Base-by-base conservation (phyloP, 2,329 filamentous ascomycete species). In the Hymenotorrendiella dingleyae region DNA sequence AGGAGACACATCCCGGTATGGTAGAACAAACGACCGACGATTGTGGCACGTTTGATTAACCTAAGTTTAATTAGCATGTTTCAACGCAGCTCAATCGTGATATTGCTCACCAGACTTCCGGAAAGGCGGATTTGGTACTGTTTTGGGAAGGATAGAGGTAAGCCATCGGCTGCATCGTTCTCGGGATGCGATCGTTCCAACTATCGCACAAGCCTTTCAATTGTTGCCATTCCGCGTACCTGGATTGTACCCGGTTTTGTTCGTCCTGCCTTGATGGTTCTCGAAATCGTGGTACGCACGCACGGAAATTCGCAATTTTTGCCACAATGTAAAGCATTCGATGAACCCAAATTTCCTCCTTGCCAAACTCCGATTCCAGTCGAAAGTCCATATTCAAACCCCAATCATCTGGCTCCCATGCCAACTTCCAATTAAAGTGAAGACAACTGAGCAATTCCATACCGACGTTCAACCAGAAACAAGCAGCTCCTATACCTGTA, bases 321-420 rank as follows among this genome's bases (percentile, higher is more conserved):
- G 86, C 89, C 36, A 94, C 75, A 50, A 95, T 84, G 64, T 90
- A 95, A 28, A 96, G 71, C 49, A 95, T 94, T 21, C 86, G 80
- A 58, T 94, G 84, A 14, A 89, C 85, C 89, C 91, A 96, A 8
- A 83, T 60, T 57, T 94, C 87, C 62, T 95, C 88, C 27, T 78
- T 72, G 9, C 82, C 84, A 6, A 71, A 67, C 43, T 76, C 68
- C 4, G 71, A 71, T 33, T 74, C 69, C 6, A 71, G 68, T 6
- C 67, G 66, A 55, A 93, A 84, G 54, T 84, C 76, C 72, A 93
- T 80, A 55, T 94, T 82, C 14, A 96, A 71, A 1, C 85, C 86
- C 90, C 91, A 96, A 9, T 86, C 79, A 54, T 95, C 87, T 1
- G 89, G 90, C 41, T 94, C 81, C 87, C 89, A 95, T 1, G 86